Percentiles rank a stretch among this genome's conserved stretches.
Conservation (phyloP, 495 filamentous ascomycete species). For the Hypoxylon fragiforme region DNA sequence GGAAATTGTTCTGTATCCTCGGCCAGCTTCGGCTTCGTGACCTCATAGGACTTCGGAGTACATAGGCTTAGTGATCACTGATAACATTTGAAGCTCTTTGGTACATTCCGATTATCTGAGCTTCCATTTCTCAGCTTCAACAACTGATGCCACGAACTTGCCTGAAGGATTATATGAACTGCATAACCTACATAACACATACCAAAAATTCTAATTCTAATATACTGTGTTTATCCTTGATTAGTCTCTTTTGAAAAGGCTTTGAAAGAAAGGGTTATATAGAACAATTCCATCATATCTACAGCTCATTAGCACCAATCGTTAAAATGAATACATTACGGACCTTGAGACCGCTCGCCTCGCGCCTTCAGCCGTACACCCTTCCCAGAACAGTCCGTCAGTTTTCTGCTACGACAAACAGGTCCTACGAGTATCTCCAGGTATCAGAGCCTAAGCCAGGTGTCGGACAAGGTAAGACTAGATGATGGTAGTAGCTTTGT, state of each 20-base stretch:
- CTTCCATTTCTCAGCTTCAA: slow-evolving; percentile 5
- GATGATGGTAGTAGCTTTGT: not conserved
- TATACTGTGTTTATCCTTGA: too few species aligned
- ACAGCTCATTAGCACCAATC: slow-evolving; percentile 14
- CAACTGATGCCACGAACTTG: too few species aligned
- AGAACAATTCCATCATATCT: too few species aligned
- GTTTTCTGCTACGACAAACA: slow-evolving; percentile 59
- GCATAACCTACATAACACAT: too few species aligned
- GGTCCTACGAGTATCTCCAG: slow-evolving; percentile 77
- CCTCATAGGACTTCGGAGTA: slow-evolving; percentile 17
- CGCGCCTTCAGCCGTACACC: slow-evolving; percentile 56
- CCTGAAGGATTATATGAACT: too few species aligned
- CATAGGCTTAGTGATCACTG: too few species aligned
- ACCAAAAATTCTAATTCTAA: too few species aligned
- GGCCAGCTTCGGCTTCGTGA: slow-evolving; percentile 38
- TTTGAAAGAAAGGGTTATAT: too few species aligned
- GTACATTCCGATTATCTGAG: not conserved
- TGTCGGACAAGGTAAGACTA: slow-evolving; percentile 75
- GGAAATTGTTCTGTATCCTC: slow-evolving; percentile 22
- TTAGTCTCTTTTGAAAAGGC: too few species aligned
- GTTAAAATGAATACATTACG: slow-evolving; percentile 59
- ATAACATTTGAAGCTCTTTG: too few species aligned
- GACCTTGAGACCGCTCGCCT: slow-evolving; percentile 60
- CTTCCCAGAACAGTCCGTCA: slow-evolving; percentile 53
- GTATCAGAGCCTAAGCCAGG: slow-evolving; percentile 82